These are phyloP conservation scores for Hypoxylon subgilvum DNA, from an alignment of 495 filamentous ascomycete species.

Conservation along the genomic window DNA sequence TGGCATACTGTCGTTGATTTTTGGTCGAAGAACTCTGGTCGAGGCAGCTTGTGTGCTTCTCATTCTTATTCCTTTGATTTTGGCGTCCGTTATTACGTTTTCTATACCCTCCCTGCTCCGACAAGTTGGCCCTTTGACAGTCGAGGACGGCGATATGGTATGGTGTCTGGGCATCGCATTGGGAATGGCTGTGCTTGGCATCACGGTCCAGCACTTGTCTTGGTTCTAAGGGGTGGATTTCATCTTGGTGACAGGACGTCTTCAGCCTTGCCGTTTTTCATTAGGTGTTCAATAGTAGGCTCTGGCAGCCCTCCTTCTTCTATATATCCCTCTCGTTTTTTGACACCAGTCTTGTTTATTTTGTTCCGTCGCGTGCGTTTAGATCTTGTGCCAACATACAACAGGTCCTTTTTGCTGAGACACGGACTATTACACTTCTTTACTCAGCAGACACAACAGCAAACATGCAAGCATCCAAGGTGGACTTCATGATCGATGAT, in stretches of 20 bases:
- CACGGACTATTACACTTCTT: neutral
- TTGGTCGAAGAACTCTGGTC: neutral
- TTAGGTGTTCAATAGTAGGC: no score
- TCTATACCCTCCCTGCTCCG: neutral
- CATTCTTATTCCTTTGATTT: neutral
- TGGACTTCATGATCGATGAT: neutral
- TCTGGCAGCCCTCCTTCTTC: no score
- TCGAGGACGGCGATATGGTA: neutral
- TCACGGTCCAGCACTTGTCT: neutral
- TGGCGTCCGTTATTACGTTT: neutral
- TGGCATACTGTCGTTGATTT: neutral
- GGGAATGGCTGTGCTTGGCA: neutral
- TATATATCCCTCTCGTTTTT: no score
- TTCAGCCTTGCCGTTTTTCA: neutral
- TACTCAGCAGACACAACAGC: neutral
- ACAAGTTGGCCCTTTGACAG: neutral
- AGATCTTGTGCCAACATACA: no score
- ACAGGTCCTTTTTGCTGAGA: no score
- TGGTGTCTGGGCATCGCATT: neutral
- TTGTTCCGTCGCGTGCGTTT: no score
- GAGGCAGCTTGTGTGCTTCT: neutral
- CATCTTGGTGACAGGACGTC: no score
- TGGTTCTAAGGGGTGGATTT: neutral
- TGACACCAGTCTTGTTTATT: no score
- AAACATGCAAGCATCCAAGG: neutral